Conservation (phyloP, 2,329 filamentous ascomycete genomes). For the Cladophialophora yegresii region DNA sequence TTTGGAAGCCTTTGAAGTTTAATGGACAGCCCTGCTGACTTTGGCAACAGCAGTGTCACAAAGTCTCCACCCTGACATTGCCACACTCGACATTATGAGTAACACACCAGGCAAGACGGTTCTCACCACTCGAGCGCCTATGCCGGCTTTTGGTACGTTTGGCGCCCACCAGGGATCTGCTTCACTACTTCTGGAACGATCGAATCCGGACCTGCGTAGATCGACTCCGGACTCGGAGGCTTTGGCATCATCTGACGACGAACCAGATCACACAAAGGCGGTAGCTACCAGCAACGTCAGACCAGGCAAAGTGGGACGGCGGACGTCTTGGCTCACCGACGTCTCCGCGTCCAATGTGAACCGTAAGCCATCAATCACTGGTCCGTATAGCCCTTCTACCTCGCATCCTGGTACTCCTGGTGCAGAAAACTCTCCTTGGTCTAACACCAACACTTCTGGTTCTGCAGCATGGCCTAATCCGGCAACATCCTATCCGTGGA, state of each 20-base stretch:
- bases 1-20: not conserved
- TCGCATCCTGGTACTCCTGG: slow-evolving; percentile 82
- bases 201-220: slow-evolving; percentile 67
- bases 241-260: slow-evolving; percentile 90
- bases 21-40: slow-evolving; percentile 10
- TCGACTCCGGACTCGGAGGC: slow-evolving; percentile 94
- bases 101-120: slow-evolving; percentile 25
- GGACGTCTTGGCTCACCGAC: slow-evolving; percentile 85
- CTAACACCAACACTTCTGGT: slow-evolving; percentile 27
- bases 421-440: slow-evolving; percentile 59
- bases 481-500: slow-evolving; percentile 54
- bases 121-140: slow-evolving; percentile 30
- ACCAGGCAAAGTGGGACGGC: slow-evolving; percentile 64
- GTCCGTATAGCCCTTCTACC: slow-evolving; percentile 74
- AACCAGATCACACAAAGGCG: slow-evolving; percentile 62
- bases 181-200: slow-evolving; percentile 70
- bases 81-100: slow-evolving; percentile 28
- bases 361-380: slow-evolving; percentile 72
- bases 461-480: slow-evolving; percentile 31
- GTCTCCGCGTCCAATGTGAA: slow-evolving; percentile 62
- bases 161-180: slow-evolving; percentile 55
- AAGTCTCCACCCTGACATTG: slow-evolving; percentile 8
- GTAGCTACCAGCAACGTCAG: slow-evolving; percentile 53
- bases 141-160: slow-evolving; percentile 37
- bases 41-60: slow-evolving; percentile 4